Evolutionary conservation across 2,329 filamentous ascomycete species (phyloP), one percentile per base, ranked within the genome.

Genomic region (Talaromyces sp.): DNA sequence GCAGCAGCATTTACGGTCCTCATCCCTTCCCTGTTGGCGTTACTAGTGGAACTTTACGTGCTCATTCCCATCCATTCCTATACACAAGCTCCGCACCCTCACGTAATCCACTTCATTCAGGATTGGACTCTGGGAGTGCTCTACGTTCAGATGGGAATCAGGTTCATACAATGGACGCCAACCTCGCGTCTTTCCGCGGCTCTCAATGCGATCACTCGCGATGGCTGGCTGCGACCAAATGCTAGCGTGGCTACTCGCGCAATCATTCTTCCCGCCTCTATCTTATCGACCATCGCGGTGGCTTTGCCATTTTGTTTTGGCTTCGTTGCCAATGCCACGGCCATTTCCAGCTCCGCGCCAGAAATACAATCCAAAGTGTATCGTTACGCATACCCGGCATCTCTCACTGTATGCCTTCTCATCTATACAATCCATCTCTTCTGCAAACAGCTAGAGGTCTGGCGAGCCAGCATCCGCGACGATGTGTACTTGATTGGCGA

Each of bases 401-500:
- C 85, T 2, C 73, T 83, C 24, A 78, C 82, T 2, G 66, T 83
- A 69, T 81, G 82, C 11, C 70, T 88, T n/a, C 69, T 83, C 9
- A 76, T 77, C 27, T 75, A 80, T 59, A 69, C 78, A 1, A 59
- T 69, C 50, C 71, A 72, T 60, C 56, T 77, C 35, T 63, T 76
- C 32, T 65, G 70, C 7, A 76, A 82, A 52, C 83, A 91, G 57
- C 83, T 94, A 56, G 83, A 84, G 53, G 79, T 85, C 21, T 97
- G 93, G 92, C 86, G 90, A 67, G 81, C 87, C 60, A 85, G 88
- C 61, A 91, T 99, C 53, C 82, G 91, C 43, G 95, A 99, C 73
- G 95, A 99, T 75, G 92, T 96, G 0, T 99, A 99, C 73, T 79
- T 99, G 51, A 94, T 97, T 70, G 94, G 94, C 2, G 93, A 99